Base-by-base conservation (phyloP, 805 yeast species). In the Kuraishia ogatae region DNA sequence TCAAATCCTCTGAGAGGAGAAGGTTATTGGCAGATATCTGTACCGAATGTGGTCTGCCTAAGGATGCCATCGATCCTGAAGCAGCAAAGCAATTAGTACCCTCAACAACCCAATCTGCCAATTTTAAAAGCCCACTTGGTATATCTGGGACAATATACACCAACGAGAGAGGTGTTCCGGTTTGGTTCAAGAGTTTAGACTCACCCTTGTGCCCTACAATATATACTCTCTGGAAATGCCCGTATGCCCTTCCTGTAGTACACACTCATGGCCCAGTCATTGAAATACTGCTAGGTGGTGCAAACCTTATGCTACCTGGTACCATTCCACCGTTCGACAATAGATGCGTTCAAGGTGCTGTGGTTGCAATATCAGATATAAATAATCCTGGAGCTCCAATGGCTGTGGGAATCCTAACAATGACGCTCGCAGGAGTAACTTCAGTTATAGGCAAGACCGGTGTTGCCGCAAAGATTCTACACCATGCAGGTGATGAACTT, bases 1-100 rank as follows among this genome's bases (percentile, higher is more conserved):
- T 94, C 57, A 91, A 90, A 68, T 81, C 89, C 15, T 87, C 96
- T 0, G 97, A 90, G 60, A 74, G 94, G 48, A 79, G 88, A 59
- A 77, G 77, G 58, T 66, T 85, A 24, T 66, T 82, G 11, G 61
- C 66, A 3, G 61, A 65, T 3, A 73, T 85, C 29, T 72, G 82
- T 59, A 61, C 67, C 22, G 65, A 61, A 28, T 83, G 76, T 60
- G 62, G 61, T 10, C 62, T 82, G 24, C 71, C 76, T 2, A 70
- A 68, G 48, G 71, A 66, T 20, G 60, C 67, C 29, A 63, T 83
- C 15, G 61, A 78, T 19, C 71, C 76, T 50, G 78, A 76, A 29
- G 67, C 51, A 1, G 51, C 39, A 35, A 39, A 28, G 29, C 15
- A 53, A 17, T 17, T 80, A 46, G 60, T 86, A 53, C 87, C 89